Percentiles rank a stretch among this genome's conserved stretches.
Conservation (phyloP, 2,329 filamentous ascomycete genomes). For the Colletotrichum cordylinicola region DNA sequence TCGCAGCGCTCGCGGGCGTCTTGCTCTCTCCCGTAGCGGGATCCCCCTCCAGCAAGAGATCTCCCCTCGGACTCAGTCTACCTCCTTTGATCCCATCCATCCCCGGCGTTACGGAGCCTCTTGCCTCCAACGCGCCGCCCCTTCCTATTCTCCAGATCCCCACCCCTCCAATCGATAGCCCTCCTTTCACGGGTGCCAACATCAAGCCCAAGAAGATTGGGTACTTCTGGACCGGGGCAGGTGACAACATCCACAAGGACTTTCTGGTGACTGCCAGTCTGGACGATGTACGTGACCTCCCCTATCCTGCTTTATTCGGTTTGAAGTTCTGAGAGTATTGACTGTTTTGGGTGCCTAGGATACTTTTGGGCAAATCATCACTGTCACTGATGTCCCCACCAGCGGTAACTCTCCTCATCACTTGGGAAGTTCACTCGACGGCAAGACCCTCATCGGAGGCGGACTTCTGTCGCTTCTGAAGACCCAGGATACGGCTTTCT, state of each 20-base stretch:
- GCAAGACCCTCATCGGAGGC: conserved; percentile 62
- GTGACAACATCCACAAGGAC: background rate
- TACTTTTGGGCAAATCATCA: conserved; percentile 52
- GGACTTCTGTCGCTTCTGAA: conserved; percentile 64
- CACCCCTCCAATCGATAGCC: conserved; percentile 61
- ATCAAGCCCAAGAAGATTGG: conserved; percentile 33
- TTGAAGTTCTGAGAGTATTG: background rate
- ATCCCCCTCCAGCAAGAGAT: conserved; percentile 8
- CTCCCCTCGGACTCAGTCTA: conserved; percentile 35
- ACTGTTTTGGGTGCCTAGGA: background rate
- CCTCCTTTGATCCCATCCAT: conserved; percentile 46
- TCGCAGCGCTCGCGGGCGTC: background rate
- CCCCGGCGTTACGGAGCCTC: conserved; percentile 62
- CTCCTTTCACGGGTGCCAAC: conserved; percentile 56
- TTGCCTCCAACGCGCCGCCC: conserved; percentile 55
- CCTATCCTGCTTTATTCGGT: background rate
- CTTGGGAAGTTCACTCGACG: conserved; percentile 57
- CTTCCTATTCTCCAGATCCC: conserved; percentile 64
- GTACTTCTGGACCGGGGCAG: background rate
- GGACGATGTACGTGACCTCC: background rate
- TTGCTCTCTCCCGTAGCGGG: background rate
- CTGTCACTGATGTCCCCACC: conserved; percentile 61
- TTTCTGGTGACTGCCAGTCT: background rate
- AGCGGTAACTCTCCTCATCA: conserved; percentile 68
- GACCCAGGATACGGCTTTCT: conserved; percentile 66